phyloP scores from a whole-genome alignment of 2,329 filamentous ascomycete species.

The Dothidotthia symphoricarpi region DNA sequence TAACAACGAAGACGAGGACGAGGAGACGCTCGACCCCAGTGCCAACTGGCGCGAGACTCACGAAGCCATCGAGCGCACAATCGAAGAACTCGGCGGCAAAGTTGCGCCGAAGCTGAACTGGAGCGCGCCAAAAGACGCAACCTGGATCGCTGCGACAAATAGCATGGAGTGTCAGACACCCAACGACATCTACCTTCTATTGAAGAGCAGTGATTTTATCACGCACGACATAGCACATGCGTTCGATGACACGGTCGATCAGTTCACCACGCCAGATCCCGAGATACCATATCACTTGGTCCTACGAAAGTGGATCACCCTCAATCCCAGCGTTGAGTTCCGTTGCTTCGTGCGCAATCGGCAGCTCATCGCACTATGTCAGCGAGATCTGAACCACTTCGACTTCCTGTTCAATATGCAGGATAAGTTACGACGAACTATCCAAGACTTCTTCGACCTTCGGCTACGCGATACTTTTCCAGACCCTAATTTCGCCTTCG shows the following conservation, averaged over 20 bases:
- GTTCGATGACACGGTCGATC: constrained; percentile 68
- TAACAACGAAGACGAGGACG: constrained; percentile 51
- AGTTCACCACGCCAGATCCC: constrained; percentile 15
- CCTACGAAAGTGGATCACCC: constrained; percentile 80
- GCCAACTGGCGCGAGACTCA: constrained; percentile 68
- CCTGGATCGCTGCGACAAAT: constrained; percentile 85
- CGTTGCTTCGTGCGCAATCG: constrained; percentile 88
- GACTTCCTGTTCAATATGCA: constrained; percentile 72
- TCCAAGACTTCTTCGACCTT: constrained; percentile 74
- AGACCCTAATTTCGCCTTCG: constrained; percentile 81
- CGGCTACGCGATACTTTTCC: constrained; percentile 75
- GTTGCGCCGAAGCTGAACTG: constrained; percentile 95
- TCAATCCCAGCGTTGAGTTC: constrained; percentile 91
- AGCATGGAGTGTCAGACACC: constrained; percentile 85
- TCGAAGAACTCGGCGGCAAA: constrained; percentile 76
- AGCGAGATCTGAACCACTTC: constrained; percentile 88
- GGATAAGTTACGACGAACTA: constrained; percentile 63
- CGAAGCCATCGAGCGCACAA: constrained; percentile 70
- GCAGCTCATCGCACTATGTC: constrained; percentile 76
- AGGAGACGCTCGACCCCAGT: constrained; percentile 61
- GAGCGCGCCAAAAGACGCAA: constrained; percentile 94
- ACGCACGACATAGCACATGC: constrained; percentile 92
- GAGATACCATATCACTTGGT: constrained; percentile 75
- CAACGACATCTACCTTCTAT: constrained; percentile 87
- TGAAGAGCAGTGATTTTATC: constrained; percentile 93